Evolutionary conservation across 495 filamentous ascomycete species (phyloP), one percentile per base, ranked within the genome.

Genomic region (Acidiella bohemica): DNA sequence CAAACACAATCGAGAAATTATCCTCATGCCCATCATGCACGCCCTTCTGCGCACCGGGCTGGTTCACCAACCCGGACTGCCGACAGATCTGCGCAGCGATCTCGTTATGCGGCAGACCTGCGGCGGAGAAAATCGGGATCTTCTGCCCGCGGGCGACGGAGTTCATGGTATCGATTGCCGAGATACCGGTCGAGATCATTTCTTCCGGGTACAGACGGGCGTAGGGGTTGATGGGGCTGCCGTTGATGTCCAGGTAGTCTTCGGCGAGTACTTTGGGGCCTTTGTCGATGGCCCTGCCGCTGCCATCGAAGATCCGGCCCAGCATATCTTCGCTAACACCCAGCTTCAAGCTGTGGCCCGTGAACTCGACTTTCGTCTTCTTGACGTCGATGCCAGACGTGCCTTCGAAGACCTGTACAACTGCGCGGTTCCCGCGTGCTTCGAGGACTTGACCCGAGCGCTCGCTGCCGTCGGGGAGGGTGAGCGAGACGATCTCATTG

Each of bases 121-220:
- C 78, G 32, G 92, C 86, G 5, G 92, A 96, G 76, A 99, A 99
- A 57, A 99, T 99, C 40, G 92, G 92, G 48, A 99, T 99, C 71
- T 99, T 99, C 64, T 99, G 92, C 44, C 92, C 92, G 70, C 92
- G 86, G 49, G 92, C 90, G 61, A 99, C 88, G 44, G 92, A 96
- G 75, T 99, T 99, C 92, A 99, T 99, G 29, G 88, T 95, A 61
- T 99, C 92, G 55, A 99, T 99, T 55, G 92, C 87, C 42, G 86
- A 94, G 59, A 99, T 99, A 75, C 92, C 92, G 41, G 92, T 99
- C 8, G 88, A 86, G 54, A 99, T 96, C 86, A 99, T 99, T 65
- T 99, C 92, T 68, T 96, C 88, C 59, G 92, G 92, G 58, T 99
- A 99, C 68, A 92, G 88, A 67, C 92, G 76, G 25, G 86, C 85